Conservation (phyloP, 176 grass and related monocot genomes). For the Aechmea fasciata region DNA sequence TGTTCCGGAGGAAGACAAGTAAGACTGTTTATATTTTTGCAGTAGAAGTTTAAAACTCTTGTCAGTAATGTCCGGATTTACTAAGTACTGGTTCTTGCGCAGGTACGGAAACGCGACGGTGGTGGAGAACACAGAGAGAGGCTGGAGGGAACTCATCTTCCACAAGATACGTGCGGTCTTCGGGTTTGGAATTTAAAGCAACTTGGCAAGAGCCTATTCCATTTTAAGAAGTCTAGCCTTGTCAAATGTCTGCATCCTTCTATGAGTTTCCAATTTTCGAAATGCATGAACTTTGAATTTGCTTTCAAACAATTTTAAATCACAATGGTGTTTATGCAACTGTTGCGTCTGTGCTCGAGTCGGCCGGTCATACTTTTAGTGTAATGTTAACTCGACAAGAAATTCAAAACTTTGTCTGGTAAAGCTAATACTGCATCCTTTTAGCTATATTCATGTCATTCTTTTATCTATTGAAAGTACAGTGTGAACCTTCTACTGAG, state of each 20-base stretch:
- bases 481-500: too few species aligned
- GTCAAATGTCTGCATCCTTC: not conserved
- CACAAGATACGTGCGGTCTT: constrained; percentile 90
- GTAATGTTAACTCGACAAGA: not conserved
- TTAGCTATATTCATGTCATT: too few species aligned
- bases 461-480: too few species aligned
- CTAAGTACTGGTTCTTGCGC: not conserved
- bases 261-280: not conserved
- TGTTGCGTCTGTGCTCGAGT: not conserved
- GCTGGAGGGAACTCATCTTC: constrained; percentile 93
- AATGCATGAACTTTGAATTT: not conserved
- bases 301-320: not conserved
- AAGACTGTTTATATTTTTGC: constrained; percentile 8
- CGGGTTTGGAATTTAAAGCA: constrained; percentile 67
- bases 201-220: constrained; percentile 7
- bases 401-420: not conserved
- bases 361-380: not conserved
- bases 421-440: too few species aligned
- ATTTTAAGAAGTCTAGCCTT: constrained; percentile 13
- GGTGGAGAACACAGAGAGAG: constrained; percentile 88
- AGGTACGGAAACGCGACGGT: constrained; percentile 94
- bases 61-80: not conserved
- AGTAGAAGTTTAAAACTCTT: not conserved
- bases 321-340: not conserved
- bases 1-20: constrained; percentile 96